phyloP scores from a whole-genome alignment of 306 rosid species.

The Astragalus membranaceus region DNA sequence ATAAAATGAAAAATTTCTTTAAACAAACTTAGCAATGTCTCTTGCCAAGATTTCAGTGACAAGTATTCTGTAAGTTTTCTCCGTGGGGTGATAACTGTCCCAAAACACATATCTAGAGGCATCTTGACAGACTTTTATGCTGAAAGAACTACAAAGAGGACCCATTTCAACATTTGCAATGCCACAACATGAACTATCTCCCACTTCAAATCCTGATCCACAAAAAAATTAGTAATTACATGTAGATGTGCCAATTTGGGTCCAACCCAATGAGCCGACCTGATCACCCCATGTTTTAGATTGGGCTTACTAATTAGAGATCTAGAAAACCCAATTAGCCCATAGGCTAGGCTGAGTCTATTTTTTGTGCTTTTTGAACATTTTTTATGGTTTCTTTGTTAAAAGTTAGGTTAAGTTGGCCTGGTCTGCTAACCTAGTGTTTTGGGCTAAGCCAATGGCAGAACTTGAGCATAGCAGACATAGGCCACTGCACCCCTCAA shows the following conservation, averaged over 20 bases:
- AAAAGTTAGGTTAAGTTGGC: too few relatives aligned
- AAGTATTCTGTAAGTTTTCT: slow-evolving; percentile 18
- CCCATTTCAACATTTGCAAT: slow-evolving; percentile 39
- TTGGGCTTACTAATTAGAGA: too few relatives aligned
- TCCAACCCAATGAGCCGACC: too few relatives aligned
- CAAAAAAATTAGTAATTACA: not conserved
- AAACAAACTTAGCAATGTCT: slow-evolving; percentile 23
- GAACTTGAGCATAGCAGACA: too few relatives aligned
- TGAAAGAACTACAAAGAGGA: slow-evolving; percentile 24
- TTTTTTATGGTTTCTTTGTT: too few relatives aligned
- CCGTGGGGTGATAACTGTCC: slow-evolving; percentile 63
- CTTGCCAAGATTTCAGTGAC: not conserved
- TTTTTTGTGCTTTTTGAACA: too few relatives aligned
- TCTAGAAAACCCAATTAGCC: too few relatives aligned
- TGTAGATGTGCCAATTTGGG: not conserved
- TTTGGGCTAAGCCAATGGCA: too few relatives aligned
- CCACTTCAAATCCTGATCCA: slow-evolving; percentile 47
- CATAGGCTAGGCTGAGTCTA: too few relatives aligned
- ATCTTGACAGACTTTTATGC: slow-evolving; percentile 23
- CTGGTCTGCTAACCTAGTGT: too few relatives aligned
- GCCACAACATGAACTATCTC: slow-evolving; percentile 43
- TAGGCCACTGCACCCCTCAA: too few relatives aligned
- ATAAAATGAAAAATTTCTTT: not conserved
- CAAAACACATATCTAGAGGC: slow-evolving; percentile 48
- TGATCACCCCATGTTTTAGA: too few relatives aligned